A percentile compares a stretch with the other conserved stretches of the same genome.
phyloP scores from a whole-genome alignment of 805 yeast species.

The Cyberlindnera mrakii region DNA sequence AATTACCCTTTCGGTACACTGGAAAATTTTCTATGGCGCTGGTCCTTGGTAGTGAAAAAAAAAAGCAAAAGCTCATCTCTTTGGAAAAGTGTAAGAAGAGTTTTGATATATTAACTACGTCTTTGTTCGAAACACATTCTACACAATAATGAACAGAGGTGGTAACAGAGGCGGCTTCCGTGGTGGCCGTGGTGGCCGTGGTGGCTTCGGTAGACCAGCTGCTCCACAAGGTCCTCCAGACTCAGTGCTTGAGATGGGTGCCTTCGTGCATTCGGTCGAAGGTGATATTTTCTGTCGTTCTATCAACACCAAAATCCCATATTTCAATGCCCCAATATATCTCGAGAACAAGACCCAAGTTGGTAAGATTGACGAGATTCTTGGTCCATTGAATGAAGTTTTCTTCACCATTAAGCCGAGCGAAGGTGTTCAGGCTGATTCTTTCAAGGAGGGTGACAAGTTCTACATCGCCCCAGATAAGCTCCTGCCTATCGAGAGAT shows the following conservation, averaged over 20 bases:
- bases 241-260: constrained; percentile 88
- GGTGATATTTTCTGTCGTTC: constrained; percentile 97
- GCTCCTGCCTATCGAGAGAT: constrained; percentile 91
- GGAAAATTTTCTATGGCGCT: constrained; percentile 8
- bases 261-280: constrained; percentile 87
- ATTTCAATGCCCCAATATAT: constrained; percentile 97
- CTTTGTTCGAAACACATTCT: background rate
- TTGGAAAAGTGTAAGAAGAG: background rate
- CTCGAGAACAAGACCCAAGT: constrained; percentile 93
- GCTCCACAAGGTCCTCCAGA: constrained; percentile 95
- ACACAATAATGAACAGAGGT: constrained; percentile 33
- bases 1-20: constrained; percentile 1
- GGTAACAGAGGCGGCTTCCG: constrained; percentile 49
- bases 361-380: constrained; percentile 96
- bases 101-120: background rate
- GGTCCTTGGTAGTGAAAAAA: constrained; percentile 1
- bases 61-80: constrained; percentile 9
- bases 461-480: constrained; percentile 94
- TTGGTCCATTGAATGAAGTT: constrained; percentile 98
- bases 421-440: constrained; percentile 92
- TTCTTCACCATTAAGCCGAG: constrained; percentile 92
- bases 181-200: constrained; percentile 62
- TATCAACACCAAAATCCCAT: constrained; percentile 89
- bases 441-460: constrained; percentile 94
- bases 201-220: constrained; percentile 65